A percentile compares a stretch with the other conserved stretches of the same genome.
These are phyloP conservation scores for Fusarium mundagurra DNA, from an alignment of 2,329 filamentous ascomycete genomes.

Conservation along the genomic window DNA sequence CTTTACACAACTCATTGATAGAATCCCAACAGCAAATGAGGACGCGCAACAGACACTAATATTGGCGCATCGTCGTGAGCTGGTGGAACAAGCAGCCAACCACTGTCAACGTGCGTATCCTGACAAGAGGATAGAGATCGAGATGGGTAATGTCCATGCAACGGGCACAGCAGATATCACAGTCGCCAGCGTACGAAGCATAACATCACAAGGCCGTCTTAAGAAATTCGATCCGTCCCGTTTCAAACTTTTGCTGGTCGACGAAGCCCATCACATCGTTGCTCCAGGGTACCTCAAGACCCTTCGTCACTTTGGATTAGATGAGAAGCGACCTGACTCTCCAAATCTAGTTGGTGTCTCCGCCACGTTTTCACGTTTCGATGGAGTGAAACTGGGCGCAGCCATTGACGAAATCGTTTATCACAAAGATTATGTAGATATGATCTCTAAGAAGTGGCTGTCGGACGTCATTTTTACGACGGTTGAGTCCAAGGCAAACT, in stretches of 20 bases:
- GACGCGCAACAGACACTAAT: slow-evolving; percentile 81
- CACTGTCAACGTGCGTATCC: slow-evolving; percentile 88
- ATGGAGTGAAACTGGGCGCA: slow-evolving; percentile 82
- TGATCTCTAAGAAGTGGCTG: slow-evolving; percentile 89
- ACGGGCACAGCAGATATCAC: slow-evolving; percentile 90
- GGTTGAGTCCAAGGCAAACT: slow-evolving; percentile 82
- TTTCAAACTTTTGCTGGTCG: slow-evolving; percentile 93
- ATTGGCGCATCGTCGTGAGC: slow-evolving; percentile 88
- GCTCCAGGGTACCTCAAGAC: slow-evolving; percentile 80
- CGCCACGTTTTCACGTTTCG: slow-evolving; percentile 80
- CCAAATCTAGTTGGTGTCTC: slow-evolving; percentile 89
- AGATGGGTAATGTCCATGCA: slow-evolving; percentile 84
- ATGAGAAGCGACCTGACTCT: slow-evolving; percentile 52
- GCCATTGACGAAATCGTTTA: slow-evolving; percentile 97
- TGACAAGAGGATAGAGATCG: slow-evolving; percentile 82
- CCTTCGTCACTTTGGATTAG: slow-evolving; percentile 81
- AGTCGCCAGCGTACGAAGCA: slow-evolving; percentile 87
- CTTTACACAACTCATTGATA: slow-evolving; percentile 93
- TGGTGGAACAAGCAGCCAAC: slow-evolving; percentile 90
- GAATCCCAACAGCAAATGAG: slow-evolving; percentile 65
- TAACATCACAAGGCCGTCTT: slow-evolving; percentile 80
- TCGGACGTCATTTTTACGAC: slow-evolving; percentile 95
- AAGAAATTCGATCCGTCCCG: slow-evolving; percentile 79
- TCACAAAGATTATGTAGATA: slow-evolving; percentile 77
- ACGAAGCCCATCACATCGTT: slow-evolving; percentile 97